Base-by-base conservation (phyloP, 148 eudicot genomes). In the Camellia granthamiana region DNA sequence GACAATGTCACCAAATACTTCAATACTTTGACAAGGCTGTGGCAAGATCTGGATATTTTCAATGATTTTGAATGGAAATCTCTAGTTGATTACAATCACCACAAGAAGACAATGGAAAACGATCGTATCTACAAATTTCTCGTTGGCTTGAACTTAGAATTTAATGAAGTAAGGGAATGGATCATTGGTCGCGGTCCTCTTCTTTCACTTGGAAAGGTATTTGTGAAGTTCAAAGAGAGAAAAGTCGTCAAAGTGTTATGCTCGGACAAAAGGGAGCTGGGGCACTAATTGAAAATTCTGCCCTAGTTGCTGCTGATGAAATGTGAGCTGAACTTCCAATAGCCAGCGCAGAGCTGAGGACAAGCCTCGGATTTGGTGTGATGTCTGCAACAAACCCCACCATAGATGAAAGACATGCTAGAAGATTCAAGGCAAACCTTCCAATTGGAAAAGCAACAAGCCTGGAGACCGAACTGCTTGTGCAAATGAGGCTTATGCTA, bases 131-230 rank as follows among this genome's bases (percentile, higher is more conserved):
- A 3, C 14, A 52, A 68, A 16, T 78, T 78, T 30, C 63, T 78
- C 11, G 30, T 10, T 38, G 81, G 75, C 2, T 41, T 78, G 1
- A 52, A 78, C 14, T 38, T 78, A 1, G 75, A 78, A 18, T 68
- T 78, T 52, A 55, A 78, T 69, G 67, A 78, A 43, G 67, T 68
- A 3, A 54, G 75, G 38, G 75, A 52, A 2, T 21, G 78, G 42
- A 63, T 77, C 18, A 49, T 77, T 61, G 72, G 72, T 7, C 12
- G 59, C 1, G 3, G 9, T 1, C 38, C 1, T 30, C 38, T 30
- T 30, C 38, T 30, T 30, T 30, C 38, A 30, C 38, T 30, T 30
- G 59, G 71, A 5, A 71, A 77, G 9, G 70, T 64, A 3, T 77
- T 62, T 64, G 8, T 19, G 59, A 61, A 46, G 69, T 77, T 74